phyloP scores from a whole-genome alignment of 495 filamentous ascomycete genomes.

The Aspergillus kassunensis region DNA sequence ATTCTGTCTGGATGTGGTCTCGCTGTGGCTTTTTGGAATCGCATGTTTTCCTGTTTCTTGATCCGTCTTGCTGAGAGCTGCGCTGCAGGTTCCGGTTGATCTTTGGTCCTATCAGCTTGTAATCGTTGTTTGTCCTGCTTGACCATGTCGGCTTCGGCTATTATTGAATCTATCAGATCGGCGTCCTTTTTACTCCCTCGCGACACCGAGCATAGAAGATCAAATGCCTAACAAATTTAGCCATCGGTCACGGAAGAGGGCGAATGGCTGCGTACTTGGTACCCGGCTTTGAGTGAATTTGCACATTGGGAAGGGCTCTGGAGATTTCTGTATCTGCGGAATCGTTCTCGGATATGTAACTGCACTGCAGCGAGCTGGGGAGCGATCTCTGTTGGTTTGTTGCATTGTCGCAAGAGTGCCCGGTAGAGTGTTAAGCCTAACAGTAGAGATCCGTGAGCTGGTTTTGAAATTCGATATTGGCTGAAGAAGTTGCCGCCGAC shows the following conservation, averaged over 20 bases:
- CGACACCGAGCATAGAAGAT: conserved; percentile 38
- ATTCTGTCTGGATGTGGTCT: conserved; percentile 35
- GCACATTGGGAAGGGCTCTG: conserved; percentile 50
- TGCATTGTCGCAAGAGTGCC: conserved; percentile 61
- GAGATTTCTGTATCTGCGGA: conserved; percentile 53
- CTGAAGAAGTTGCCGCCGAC: conserved; percentile 11
- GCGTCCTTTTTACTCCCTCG: conserved; percentile 25
- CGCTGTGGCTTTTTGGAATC: conserved; percentile 26
- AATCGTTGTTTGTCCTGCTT: conserved; percentile 18
- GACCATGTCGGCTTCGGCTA: conserved; percentile 18
- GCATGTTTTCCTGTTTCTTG: conserved; percentile 25
- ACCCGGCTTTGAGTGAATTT: conserved; percentile 60
- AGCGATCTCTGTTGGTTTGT: conserved; percentile 40
- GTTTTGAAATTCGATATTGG: not conserved
- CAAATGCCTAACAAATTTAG: conserved; percentile 33
- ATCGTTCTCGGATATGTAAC: conserved; percentile 49
- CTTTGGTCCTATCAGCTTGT: conserved; percentile 19
- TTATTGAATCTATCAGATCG: conserved; percentile 20
- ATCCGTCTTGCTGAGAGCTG: conserved; percentile 23
- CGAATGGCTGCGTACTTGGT: conserved; percentile 45
- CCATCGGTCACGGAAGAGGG: not conserved
- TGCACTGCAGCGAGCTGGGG: conserved; percentile 38
- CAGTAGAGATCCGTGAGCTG: conserved; percentile 11
- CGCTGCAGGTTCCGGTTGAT: conserved; percentile 9
- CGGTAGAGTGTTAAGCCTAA: conserved; percentile 70